These are phyloP conservation scores for Solanum paucissectum DNA, from an alignment of 257 asterid genomes.

Conservation along the genomic window DNA sequence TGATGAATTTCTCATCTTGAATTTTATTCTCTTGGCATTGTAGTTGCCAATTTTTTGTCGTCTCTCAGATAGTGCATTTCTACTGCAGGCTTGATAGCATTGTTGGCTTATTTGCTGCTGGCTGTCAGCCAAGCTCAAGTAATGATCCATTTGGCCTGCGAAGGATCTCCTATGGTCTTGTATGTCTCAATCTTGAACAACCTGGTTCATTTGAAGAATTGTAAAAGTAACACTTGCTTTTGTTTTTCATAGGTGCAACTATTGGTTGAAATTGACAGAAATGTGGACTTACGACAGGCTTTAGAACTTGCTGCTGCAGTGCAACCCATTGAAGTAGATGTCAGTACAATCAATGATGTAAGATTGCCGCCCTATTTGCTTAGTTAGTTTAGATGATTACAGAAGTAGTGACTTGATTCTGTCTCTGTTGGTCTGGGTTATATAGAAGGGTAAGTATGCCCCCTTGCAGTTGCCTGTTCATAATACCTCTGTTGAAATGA, in stretches of 20 bases:
- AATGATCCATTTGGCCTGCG: slow-evolving; percentile 93
- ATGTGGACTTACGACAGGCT: slow-evolving; percentile 67
- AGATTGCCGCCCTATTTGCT: slow-evolving; percentile 7
- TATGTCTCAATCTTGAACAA: slow-evolving; percentile 24
- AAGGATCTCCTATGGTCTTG: slow-evolving; percentile 90
- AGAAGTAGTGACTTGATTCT: neutral
- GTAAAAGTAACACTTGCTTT: slow-evolving; percentile 8
- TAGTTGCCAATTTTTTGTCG: neutral
- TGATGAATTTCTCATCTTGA: neutral
- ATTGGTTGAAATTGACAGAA: slow-evolving; percentile 54
- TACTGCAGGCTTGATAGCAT: slow-evolving; percentile 87
- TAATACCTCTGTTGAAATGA: neutral
- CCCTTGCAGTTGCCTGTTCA: neutral
- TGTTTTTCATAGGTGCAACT: slow-evolving; percentile 67
- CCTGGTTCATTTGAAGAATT: neutral
- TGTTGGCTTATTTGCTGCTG: slow-evolving; percentile 93
- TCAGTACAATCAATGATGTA: slow-evolving; percentile 58
- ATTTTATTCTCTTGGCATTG: neutral
- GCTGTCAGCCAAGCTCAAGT: slow-evolving; percentile 88
- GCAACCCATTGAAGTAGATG: slow-evolving; percentile 71
- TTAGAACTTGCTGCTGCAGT: slow-evolving; percentile 83
- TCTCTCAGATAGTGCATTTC: neutral
- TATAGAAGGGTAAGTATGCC: neutral
- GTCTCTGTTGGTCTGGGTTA: neutral
- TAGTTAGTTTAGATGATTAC: neutral